These are phyloP conservation scores for Hemileccinum impolitum DNA, from an alignment of 768 basidiomycete species.

Conservation along the genomic window DNA sequence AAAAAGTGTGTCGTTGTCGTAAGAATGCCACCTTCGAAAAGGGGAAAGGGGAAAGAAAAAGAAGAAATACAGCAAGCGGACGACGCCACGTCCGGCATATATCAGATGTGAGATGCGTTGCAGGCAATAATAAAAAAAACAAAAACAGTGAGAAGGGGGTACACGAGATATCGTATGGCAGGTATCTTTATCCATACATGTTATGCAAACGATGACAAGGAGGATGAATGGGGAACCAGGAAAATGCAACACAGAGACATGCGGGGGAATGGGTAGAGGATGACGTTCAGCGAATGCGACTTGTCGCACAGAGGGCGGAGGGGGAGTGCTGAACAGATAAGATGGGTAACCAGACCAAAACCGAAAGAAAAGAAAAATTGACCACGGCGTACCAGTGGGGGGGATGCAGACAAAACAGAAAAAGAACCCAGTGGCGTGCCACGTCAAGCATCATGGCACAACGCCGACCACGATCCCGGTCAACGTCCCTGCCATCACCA, in stretches of 20 bases:
- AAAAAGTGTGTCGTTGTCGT: too few species aligned
- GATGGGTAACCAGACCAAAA: too few species aligned
- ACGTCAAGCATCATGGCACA: constrained; percentile 4
- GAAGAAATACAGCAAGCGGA: not conserved
- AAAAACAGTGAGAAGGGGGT: too few species aligned
- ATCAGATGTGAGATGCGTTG: not conserved
- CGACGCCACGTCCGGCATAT: not conserved
- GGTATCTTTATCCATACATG: not conserved
- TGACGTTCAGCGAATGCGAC: not conserved
- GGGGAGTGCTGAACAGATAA: too few species aligned
- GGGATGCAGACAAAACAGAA: not conserved
- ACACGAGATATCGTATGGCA: not conserved
- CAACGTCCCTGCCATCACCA: constrained; percentile 35
- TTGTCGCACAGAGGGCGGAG: not conserved
- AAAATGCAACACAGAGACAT: too few species aligned
- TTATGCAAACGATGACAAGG: not conserved
- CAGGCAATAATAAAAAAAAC: not conserved
- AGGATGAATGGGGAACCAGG: not conserved
- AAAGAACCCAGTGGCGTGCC: not conserved
- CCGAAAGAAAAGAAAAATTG: too few species aligned
- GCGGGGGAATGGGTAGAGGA: too few species aligned
- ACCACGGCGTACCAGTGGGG: too few species aligned
- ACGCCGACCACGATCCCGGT: constrained; percentile 28
- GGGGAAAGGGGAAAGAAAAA: too few species aligned
- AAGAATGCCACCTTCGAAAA: too few species aligned